Base-by-base conservation (phyloP, 495 filamentous ascomycete genomes). In the Trypethelium eluteriae region DNA sequence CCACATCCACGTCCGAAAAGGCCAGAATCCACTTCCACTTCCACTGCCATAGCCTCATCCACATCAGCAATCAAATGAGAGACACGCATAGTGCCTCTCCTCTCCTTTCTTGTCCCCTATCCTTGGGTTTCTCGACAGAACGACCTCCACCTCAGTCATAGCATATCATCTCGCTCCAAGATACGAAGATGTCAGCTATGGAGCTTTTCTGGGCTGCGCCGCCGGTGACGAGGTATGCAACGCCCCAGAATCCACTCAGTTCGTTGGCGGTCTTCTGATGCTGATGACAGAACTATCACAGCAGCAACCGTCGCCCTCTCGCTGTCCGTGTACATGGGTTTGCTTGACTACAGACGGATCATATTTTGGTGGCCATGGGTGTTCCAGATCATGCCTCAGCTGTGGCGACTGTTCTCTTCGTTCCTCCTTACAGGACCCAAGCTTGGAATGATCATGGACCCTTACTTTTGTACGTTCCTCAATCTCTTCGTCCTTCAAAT, bases 391-490 rank as follows among this genome's bases (percentile, higher is more conserved):
- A 83, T 85, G 38, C 92, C 92, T 62, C 78, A 90, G 67, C 56
- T 88, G 72, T 91, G 87, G 86, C 81, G 88, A 39, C 71, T 92
- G 2, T 76, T 86, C 44, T 88, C 90, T 11, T 79, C 82, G 49
- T 96, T 95, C 78, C 76, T 93, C 46, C 74, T 96, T 65, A 92
- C 88, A 12, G 81, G 84, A 39, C 78, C 81, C 16, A 67, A 83
- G 39, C 71, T 93, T 63, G 76, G 74, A 57, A 88, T 96, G 61
- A 67, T 96, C 44, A 80, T 95, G 73, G 91, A 97, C 77, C 87
- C 93, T 36, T 94, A 91, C 78, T 89, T 92, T 73, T 74, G 89
- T 92, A 84, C 74, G 85, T 62, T 65, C 25, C 53, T 2, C 50
- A 59, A 44, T 16, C 32, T 34, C 25, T 14, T 59, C 36, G 34